Evolutionary conservation across 306 rosid genomes (phyloP).

Genomic region (Biancaea sappan): DNA sequence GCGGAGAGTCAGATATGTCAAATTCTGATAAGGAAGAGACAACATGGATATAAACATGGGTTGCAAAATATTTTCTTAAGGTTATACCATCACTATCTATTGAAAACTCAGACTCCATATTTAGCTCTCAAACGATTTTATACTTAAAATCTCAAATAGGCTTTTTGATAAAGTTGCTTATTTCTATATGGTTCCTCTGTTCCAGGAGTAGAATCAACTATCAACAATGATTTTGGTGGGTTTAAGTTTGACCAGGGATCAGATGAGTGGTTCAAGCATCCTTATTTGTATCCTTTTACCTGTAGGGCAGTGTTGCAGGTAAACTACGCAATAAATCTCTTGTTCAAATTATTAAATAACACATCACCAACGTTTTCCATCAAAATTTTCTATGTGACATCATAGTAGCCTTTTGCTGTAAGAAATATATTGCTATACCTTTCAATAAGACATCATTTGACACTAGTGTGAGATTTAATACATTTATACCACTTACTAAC

Average conservation of each 20-base stretch:
- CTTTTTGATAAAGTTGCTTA: constrained; percentile 14
- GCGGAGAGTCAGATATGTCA: constrained; percentile 47
- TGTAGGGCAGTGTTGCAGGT: constrained; percentile 48
- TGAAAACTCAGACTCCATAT: constrained; percentile 6
- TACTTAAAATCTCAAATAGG: constrained; percentile 15
- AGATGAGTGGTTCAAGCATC: constrained; percentile 27
- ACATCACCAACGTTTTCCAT: neutral
- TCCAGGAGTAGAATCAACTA: constrained; percentile 40
- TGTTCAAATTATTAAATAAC: constrained; percentile 12
- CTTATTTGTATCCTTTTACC: constrained; percentile 41
- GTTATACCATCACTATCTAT: constrained; percentile 38
- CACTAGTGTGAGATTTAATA: too few relatives aligned
- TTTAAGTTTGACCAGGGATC: constrained; percentile 27
- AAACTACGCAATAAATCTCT: constrained; percentile 29
- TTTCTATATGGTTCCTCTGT: constrained; percentile 22
- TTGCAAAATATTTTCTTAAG: constrained; percentile 35
- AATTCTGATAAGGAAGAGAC: constrained; percentile 42
- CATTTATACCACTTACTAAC: neutral
- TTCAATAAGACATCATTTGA: neutral
- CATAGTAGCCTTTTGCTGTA: neutral
- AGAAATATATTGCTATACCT: neutral
- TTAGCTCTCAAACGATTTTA: constrained; percentile 15
- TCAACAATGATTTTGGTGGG: neutral
- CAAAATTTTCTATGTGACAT: neutral
- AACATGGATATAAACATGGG: constrained; percentile 20